A percentile compares a stretch with the other conserved stretches of the same genome.
These are phyloP conservation scores for Leishmania amazonensis DNA, from an alignment of 208 protist genomes.

Conservation along the genomic window DNA sequence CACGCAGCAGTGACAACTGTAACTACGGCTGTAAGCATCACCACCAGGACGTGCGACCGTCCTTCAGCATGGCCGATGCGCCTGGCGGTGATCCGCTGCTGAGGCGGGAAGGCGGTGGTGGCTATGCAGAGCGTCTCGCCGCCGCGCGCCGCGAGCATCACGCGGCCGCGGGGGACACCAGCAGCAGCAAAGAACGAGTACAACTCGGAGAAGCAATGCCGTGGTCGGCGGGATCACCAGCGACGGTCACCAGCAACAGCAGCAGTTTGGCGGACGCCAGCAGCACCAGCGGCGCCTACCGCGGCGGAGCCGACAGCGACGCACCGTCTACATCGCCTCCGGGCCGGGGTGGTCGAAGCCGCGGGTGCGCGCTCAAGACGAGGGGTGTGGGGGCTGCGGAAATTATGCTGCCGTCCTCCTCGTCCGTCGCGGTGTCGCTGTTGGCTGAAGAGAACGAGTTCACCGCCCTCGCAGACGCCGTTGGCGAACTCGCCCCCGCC, in stretches of 20 bases:
- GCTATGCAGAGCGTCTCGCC: constrained; percentile 21
- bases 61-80: constrained; percentile 1
- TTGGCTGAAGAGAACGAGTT: neutral
- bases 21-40: neutral
- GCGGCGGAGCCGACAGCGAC: neutral
- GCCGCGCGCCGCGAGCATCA: constrained; percentile 14
- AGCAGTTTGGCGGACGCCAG: constrained; percentile 8
- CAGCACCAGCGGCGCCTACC: neutral
- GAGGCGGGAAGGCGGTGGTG: neutral
- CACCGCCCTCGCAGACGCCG: neutral
- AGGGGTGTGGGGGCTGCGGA: constrained; percentile 11
- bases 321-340: neutral
- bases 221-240: constrained; percentile 7
- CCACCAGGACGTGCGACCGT: constrained; percentile 25
- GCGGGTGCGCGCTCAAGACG: constrained; percentile 6
- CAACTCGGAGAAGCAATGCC: neutral
- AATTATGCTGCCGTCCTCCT: constrained; percentile 20
- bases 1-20: neutral
- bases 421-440: neutral
- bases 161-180: neutral
- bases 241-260: constrained; percentile 11
- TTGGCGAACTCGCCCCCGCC: neutral
- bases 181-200: neutral
- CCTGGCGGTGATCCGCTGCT: neutral
- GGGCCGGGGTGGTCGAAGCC: neutral